Conservation (phyloP, 176 grass and related monocot genomes). For the Carex parvula region DNA sequence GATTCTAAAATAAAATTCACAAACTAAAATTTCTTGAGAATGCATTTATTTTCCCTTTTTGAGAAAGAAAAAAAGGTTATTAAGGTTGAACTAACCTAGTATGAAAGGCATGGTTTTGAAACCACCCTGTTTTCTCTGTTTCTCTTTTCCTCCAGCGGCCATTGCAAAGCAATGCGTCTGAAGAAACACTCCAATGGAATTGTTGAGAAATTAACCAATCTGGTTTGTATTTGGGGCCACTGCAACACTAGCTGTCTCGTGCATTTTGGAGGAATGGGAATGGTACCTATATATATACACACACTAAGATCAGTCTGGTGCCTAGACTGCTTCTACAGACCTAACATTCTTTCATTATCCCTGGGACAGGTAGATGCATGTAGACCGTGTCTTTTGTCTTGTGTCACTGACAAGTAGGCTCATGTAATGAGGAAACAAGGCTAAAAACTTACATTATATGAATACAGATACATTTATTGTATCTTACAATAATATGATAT, state of each 20-base stretch:
- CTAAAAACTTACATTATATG: too few species aligned
- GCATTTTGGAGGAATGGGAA: constrained; percentile 26
- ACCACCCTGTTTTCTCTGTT: constrained; percentile 40
- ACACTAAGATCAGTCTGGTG: background rate
- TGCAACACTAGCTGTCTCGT: background rate
- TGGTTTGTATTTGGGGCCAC: constrained; percentile 23
- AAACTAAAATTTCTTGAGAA: background rate
- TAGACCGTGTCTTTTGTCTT: background rate
- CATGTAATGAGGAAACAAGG: background rate
- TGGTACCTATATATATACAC: constrained; percentile 21
- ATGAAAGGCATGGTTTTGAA: constrained; percentile 94
- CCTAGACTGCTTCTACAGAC: background rate
- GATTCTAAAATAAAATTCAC: background rate
- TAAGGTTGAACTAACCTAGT: constrained; percentile 37
- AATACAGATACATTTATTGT: background rate
- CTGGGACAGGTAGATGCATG: too few species aligned
- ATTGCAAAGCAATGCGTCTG: background rate
- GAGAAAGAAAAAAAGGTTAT: background rate
- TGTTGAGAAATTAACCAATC: constrained; percentile 24
- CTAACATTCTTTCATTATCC: constrained; percentile 21
- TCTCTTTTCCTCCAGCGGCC: constrained; percentile 7
- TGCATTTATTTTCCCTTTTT: background rate
- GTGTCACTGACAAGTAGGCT: background rate
- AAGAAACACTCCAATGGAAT: constrained; percentile 23
- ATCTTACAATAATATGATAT: background rate